These are phyloP conservation scores for Chiua sp. DNA, from an alignment of 1,284 basidiomycete genomes.

Conservation along the genomic window DNA sequence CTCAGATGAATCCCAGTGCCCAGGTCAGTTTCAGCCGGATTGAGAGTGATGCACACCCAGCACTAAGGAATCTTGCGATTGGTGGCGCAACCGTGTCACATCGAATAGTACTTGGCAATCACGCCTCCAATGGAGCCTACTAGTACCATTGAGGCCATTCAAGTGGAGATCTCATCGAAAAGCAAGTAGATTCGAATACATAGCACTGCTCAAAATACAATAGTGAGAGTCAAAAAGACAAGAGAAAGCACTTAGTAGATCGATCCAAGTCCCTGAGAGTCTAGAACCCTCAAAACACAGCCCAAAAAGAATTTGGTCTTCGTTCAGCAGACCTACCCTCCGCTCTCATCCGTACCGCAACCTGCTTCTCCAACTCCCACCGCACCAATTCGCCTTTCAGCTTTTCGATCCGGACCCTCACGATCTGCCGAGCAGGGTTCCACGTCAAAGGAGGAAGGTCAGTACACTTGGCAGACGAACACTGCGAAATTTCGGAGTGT, in stretches of 20 bases:
- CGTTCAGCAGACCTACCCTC: constrained; percentile 25
- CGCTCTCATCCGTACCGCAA: constrained; percentile 23
- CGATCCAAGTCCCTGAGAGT: constrained; percentile 3
- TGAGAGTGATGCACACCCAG: too few species aligned
- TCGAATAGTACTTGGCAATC: too few species aligned
- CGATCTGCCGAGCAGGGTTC: constrained; percentile 30
- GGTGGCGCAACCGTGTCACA: too few species aligned
- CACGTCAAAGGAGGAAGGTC: constrained; percentile 13
- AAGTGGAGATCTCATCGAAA: too few species aligned
- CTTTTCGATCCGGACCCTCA: constrained; percentile 52
- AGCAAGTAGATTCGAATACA: background rate
- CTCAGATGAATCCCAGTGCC: too few species aligned
- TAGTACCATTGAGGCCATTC: too few species aligned
- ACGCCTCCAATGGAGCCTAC: too few species aligned
- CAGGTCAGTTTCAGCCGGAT: too few species aligned
- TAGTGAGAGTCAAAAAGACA: background rate
- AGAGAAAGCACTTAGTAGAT: background rate
- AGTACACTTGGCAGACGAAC: constrained; percentile 37
- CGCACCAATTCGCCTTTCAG: constrained; percentile 57
- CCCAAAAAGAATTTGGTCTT: constrained; percentile 15
- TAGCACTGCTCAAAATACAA: constrained; percentile 3
- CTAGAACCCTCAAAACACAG: constrained; percentile 15
- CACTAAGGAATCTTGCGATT: too few species aligned
- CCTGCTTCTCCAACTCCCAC: constrained; percentile 54
- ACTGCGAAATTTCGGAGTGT: constrained; percentile 41